These are phyloP conservation scores for Pelargonium nanum DNA, from an alignment of 345 rosid genomes.

Conservation along the genomic window DNA sequence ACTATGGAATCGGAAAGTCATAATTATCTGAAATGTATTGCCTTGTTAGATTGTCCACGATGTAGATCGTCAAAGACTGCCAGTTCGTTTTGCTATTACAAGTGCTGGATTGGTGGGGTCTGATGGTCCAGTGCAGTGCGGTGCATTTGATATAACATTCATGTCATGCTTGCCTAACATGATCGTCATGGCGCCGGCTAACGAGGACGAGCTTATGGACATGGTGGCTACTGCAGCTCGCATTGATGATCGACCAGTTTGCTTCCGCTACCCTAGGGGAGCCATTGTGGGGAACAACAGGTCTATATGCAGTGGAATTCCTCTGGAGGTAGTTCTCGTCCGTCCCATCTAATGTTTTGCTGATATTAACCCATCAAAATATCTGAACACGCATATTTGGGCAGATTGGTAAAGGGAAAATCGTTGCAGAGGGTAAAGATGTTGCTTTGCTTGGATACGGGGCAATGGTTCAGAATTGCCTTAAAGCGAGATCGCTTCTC, in stretches of 20 bases:
- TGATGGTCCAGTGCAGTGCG: slow-evolving; percentile 76
- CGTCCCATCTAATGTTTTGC: slow-evolving; percentile 3
- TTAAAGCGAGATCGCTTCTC: slow-evolving; percentile 73
- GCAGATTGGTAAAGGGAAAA: slow-evolving; percentile 81
- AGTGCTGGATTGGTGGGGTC: slow-evolving; percentile 91
- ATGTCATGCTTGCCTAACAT: slow-evolving; percentile 96
- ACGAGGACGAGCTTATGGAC: slow-evolving; percentile 73
- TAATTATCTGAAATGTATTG: slow-evolving; percentile 1
- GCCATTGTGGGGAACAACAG: slow-evolving; percentile 42
- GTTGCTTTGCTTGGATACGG: slow-evolving; percentile 91
- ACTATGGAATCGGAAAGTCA: slow-evolving; percentile 1
- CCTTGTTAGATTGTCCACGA: slow-evolving; percentile 60
- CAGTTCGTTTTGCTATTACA: slow-evolving; percentile 79
- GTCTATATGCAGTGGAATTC: slow-evolving; percentile 39
- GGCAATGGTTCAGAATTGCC: slow-evolving; percentile 86
- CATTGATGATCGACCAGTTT: slow-evolving; percentile 63
- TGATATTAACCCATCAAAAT: slow-evolving; percentile 1
- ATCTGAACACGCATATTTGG: slow-evolving; percentile 10
- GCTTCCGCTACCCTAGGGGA: slow-evolving; percentile 88
- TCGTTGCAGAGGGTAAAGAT: slow-evolving; percentile 66
- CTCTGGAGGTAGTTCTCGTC: slow-evolving; percentile 48
- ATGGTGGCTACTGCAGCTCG: slow-evolving; percentile 85
- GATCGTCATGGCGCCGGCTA: slow-evolving; percentile 93
- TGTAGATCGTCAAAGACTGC: slow-evolving; percentile 78
- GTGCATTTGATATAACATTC: slow-evolving; percentile 82